Evolutionary conservation across 169 alveolate genomes (phyloP).

Genomic region (Fabrea salina): DNA sequence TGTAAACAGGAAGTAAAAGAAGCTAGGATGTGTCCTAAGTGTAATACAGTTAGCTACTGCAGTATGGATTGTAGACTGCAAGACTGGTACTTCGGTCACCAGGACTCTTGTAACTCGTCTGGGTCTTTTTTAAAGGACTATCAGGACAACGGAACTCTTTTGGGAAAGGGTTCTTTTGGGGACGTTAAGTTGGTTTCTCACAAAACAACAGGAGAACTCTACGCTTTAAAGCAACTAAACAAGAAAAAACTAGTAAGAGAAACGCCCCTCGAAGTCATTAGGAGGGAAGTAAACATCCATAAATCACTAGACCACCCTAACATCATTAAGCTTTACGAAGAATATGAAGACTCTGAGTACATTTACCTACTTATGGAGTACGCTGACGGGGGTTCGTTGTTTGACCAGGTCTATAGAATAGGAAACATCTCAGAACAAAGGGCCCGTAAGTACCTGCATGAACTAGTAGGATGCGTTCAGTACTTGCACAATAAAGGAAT

Average conservation of each 20-base stretch:
- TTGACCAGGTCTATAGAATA: slow-evolving; percentile 32
- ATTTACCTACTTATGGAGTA: slow-evolving; percentile 64
- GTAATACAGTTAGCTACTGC: not conserved
- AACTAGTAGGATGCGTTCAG: slow-evolving; percentile 37
- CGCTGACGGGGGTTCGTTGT: slow-evolving; percentile 62
- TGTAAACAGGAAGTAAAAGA: not conserved
- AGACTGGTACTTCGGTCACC: not conserved
- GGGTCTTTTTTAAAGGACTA: slow-evolving; percentile 1
- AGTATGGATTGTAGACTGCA: not conserved
- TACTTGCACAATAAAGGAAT: slow-evolving; percentile 52
- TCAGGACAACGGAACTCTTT: not conserved
- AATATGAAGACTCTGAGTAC: slow-evolving; percentile 50
- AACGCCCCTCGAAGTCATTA: not conserved
- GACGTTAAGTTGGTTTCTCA: slow-evolving; percentile 18
- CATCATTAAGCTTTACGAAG: slow-evolving; percentile 56
- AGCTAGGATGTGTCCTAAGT: not conserved
- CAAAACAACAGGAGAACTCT: not conserved
- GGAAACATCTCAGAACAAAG: slow-evolving; percentile 44
- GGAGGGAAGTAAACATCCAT: slow-evolving; percentile 52
- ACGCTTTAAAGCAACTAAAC: slow-evolving; percentile 26
- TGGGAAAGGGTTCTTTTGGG: slow-evolving; percentile 33
- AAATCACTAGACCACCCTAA: slow-evolving; percentile 57
- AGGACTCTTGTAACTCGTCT: not conserved
- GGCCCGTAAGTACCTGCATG: slow-evolving; percentile 30
- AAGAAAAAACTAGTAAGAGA: not conserved